Evolutionary conservation across 2,329 filamentous ascomycete genomes (phyloP).

Genomic region (Stagonosporopsis tanaceti): DNA sequence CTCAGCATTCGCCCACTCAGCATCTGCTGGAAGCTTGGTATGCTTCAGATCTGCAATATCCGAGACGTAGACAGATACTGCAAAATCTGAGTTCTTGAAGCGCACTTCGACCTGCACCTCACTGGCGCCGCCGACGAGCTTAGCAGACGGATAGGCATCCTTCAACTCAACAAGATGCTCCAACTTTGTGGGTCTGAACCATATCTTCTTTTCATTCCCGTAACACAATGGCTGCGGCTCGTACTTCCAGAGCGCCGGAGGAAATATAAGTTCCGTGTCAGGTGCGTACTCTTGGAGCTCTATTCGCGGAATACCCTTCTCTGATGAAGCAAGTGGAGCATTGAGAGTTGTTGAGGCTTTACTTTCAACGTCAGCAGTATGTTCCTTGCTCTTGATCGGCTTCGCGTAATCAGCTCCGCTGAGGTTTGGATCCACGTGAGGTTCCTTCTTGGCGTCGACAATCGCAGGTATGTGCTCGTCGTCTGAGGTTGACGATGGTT

Average conservation of each 20-base stretch:
- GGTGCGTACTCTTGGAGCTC: conserved; percentile 89
- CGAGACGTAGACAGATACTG: conserved; percentile 87
- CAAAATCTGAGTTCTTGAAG: conserved; percentile 92
- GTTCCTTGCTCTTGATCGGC: conserved; percentile 48
- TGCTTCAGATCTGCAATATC: conserved; percentile 87
- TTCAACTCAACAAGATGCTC: conserved; percentile 90
- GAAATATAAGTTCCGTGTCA: conserved; percentile 93
- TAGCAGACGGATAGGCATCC: conserved; percentile 81
- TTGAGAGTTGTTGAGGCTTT: conserved; percentile 51
- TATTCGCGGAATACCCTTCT: conserved; percentile 61
- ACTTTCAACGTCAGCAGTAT: conserved; percentile 56
- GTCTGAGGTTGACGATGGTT: conserved; percentile 36
- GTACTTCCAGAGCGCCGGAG: conserved; percentile 80
- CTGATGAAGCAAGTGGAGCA: conserved; percentile 62
- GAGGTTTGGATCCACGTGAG: conserved; percentile 32
- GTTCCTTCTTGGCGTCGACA: conserved; percentile 30
- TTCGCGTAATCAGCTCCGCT: conserved; percentile 44
- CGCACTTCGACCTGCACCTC: conserved; percentile 98
- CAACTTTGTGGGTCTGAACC: conserved; percentile 88
- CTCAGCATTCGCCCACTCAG: conserved; percentile 35
- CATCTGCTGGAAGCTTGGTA: conserved; percentile 52
- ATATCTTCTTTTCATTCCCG: conserved; percentile 90
- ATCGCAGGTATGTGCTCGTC: conserved; percentile 40
- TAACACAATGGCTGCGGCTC: conserved; percentile 81
- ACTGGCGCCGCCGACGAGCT: conserved; percentile 92